Evolutionary conservation across 1,284 basidiomycete species (phyloP), one percentile per base, ranked within the genome.

Genomic region (Hemileia vastatrix): DNA sequence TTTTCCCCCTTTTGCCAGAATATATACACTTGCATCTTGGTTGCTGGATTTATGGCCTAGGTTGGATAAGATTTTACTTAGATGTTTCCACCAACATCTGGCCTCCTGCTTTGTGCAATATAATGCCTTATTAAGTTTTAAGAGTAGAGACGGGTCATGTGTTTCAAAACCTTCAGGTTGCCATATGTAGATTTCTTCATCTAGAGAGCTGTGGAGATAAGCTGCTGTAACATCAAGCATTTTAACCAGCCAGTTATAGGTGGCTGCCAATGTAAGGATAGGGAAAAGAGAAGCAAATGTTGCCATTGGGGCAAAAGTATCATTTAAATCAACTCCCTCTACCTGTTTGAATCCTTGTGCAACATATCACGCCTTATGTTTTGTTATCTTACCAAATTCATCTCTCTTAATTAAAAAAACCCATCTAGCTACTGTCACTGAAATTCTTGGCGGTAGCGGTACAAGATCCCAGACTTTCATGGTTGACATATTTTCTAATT

Each of bases 321-420:
- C 49, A 2, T 24, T 24, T 13, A 49, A 59, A 21, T 59, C 33
- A 3, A 59, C 45, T 4, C 57, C 57, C 47, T 60, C 57, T 53
- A 40, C 43, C 21, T 60, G 57, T 4, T 33, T 24, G 24, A 59
- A 59, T 24, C 57, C 57, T 18, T 49, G 6, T 19, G 52, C 33
- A 23, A 50, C 27, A 9, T 51, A 23, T 24, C 57, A 2, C 2
- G 49, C 57, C 33, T 59, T 59, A 18, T 21, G 44, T 49, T 51
- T 36, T 23, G 27, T 49, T 6, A 59, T 15, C 15, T 52, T 24
- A 2, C 57, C 57, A 44, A 33, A 33, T 24, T 27, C 31, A 27
- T 59, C 48, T 19, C 40, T 23, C 23, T 59, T 59, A 2, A 24
- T 51, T 40, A 33, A 36, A 36, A 59, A 59, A 6, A 59, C 49